phyloP scores from a whole-genome alignment of 441 rosid species.

The Flueggea neowawraea region DNA sequence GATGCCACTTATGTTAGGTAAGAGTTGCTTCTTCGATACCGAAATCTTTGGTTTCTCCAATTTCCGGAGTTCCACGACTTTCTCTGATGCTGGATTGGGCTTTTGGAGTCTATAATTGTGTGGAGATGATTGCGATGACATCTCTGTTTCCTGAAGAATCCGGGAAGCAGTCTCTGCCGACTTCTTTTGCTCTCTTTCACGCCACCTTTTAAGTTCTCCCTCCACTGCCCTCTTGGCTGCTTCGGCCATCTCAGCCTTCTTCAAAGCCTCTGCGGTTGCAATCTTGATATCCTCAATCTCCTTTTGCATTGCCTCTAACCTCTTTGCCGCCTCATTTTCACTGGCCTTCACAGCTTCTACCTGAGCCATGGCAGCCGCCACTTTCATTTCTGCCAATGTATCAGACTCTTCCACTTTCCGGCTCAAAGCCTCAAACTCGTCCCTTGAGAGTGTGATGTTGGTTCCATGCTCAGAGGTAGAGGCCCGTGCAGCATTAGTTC shows the following conservation, averaged over 20 bases:
- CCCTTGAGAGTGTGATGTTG: conserved; percentile 76
- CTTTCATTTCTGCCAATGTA: conserved; percentile 86
- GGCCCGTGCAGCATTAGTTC: conserved; percentile 67
- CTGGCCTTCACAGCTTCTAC: conserved; percentile 93
- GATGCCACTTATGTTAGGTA: conserved; percentile 68
- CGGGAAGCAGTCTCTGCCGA: conserved; percentile 78
- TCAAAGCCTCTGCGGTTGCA: conserved; percentile 66
- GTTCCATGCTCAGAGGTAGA: conserved; percentile 77
- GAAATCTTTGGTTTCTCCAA: conserved; percentile 60
- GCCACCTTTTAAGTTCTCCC: conserved; percentile 93
- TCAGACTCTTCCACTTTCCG: conserved; percentile 76
- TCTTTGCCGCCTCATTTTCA: conserved; percentile 78
- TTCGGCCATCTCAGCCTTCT: conserved; percentile 94
- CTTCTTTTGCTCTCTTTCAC: conserved; percentile 82
- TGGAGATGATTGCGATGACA: conserved; percentile 61
- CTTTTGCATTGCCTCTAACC: conserved; percentile 54
- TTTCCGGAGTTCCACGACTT: conserved; percentile 31
- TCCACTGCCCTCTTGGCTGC: conserved; percentile 91
- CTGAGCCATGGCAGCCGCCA: conserved; percentile 93
- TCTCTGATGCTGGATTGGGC: conserved; percentile 42
- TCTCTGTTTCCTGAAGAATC: conserved; percentile 67
- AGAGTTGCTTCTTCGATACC: conserved; percentile 58
- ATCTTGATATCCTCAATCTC: conserved; percentile 77
- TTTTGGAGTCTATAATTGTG: conserved; percentile 45
- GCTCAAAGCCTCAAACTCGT: conserved; percentile 73